Conservation (phyloP, 2,329 filamentous ascomycete species). For the Alternaria conjuncta region DNA sequence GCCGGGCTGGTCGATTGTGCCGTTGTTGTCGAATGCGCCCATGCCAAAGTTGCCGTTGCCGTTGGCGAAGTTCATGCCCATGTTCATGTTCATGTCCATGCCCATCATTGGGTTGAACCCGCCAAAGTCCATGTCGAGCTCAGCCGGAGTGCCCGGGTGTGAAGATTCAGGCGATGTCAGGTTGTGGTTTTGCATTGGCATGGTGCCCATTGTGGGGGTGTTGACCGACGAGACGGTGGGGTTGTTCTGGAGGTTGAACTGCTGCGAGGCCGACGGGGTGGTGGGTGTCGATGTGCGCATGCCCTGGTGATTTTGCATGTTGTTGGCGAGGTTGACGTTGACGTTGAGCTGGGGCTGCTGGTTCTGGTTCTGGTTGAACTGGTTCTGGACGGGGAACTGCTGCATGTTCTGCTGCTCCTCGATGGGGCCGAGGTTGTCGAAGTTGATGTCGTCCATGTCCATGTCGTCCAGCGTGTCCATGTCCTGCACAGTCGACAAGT, state of each 20-base stretch:
- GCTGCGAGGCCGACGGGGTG: conserved; percentile 73
- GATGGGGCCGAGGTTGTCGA: conserved; percentile 72
- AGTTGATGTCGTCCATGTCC: conserved; percentile 95
- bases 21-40: conserved; percentile 48
- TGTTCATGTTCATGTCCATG: conserved; percentile 40
- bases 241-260: conserved; percentile 84
- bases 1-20: conserved; percentile 86
- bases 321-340: conserved; percentile 79
- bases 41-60: conserved; percentile 50
- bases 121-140: conserved; percentile 75
- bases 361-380: conserved; percentile 62
- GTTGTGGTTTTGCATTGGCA: conserved; percentile 68
- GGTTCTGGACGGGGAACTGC: conserved; percentile 60
- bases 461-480: conserved; percentile 90
- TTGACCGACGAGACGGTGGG: conserved; percentile 97
- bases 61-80: conserved; percentile 40
- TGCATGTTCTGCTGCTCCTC: conserved; percentile 68
- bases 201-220: conserved; percentile 85
- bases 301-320: conserved; percentile 72
- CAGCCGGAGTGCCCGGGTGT: conserved; percentile 71
- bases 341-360: conserved; percentile 77
- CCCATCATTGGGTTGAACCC: conserved; percentile 49
- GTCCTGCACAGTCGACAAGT: conserved; percentile 58
- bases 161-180: conserved; percentile 70
- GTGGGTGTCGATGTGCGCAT: conserved; percentile 85